Evolutionary conservation across 2,329 filamentous ascomycete genomes (phyloP), one percentile per base, ranked within the genome.

Genomic region (Alternaria angustiovoidea): DNA sequence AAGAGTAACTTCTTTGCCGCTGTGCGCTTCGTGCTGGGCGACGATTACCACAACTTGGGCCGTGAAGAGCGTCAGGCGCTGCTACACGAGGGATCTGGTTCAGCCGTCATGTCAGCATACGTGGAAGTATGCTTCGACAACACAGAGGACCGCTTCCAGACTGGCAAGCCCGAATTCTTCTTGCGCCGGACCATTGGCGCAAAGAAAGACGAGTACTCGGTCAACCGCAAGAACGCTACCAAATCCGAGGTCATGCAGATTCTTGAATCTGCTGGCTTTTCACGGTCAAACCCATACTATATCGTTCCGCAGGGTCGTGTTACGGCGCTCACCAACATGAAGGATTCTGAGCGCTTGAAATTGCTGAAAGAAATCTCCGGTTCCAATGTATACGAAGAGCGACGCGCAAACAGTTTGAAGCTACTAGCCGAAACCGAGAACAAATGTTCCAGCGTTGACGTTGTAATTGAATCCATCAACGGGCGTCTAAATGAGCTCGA

Each of bases 1-100:
- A 99, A 99, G 86, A 97, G 93, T 80, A 99, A 99, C 82, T 99
- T 99, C 87, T 99, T 99, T 81, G 94, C 95, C 52, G 95, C 95
- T 44, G 97, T 99, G 80, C 93, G 95, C 59, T 99, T 99, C 81
- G 96, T 98, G 46, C 89, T 99, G 64, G 95, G 94, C 81, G 95
- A 99, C 88, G 93, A 93, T 67, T 99, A 99, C 81, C 96, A 92
- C 44, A 92, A 96, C 79, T 92, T 99, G 88, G 92, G 91, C 66
- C 91, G 94, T 71, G 95, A 99, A 78, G 94, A 99, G 84, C 92
- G 95, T 62, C 93, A 96, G 80, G 93, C 92, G 30, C 87, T 99
- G 36, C 87, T 99, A n/a, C 95, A 99, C 79, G 96, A 99, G 84
- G 96, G 96, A 41, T 96, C 95, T 4, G 96, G 95, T 36, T 97